These are phyloP conservation scores for Clarireedia monteithiana DNA, from an alignment of 2,329 filamentous ascomycete genomes.

Conservation along the genomic window DNA sequence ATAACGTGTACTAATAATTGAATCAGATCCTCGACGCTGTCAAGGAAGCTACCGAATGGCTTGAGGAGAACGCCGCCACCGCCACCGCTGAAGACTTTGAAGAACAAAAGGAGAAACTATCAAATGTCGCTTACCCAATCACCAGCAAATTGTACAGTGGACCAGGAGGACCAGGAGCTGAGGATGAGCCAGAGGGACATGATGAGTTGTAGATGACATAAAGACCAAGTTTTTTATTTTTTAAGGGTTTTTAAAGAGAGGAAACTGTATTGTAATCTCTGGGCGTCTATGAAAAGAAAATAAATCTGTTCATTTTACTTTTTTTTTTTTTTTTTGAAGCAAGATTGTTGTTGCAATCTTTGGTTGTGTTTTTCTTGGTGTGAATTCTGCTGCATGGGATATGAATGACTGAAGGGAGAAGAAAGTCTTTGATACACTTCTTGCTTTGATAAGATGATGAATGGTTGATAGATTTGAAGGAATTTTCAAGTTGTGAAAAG, in stretches of 20 bases:
- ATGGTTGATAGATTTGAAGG: too few relatives aligned
- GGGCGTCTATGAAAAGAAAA: slow-evolving; percentile 3
- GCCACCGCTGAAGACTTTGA: slow-evolving; percentile 92
- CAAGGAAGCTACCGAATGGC: slow-evolving; percentile 96
- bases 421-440: too few relatives aligned
- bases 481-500: too few relatives aligned
- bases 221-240: not conserved
- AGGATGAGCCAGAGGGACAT: slow-evolving; percentile 62
- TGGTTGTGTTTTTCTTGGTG: too few relatives aligned
- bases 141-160: slow-evolving; percentile 90
- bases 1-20: slow-evolving; percentile 31
- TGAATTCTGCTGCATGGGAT: too few relatives aligned
- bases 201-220: slow-evolving; percentile 63
- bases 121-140: slow-evolving; percentile 93
- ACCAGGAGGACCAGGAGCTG: slow-evolving; percentile 56
- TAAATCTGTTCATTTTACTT: not conserved
- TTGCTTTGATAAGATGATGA: too few relatives aligned
- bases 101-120: slow-evolving; percentile 99
- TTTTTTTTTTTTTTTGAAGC: not conserved
- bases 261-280: slow-evolving; percentile 3
- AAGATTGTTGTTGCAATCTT: not conserved
- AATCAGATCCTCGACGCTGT: slow-evolving; percentile 78
- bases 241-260: not conserved
- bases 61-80: slow-evolving; percentile 85
- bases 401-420: too few relatives aligned